phyloP scores from a whole-genome alignment of 805 yeast species.

The Candida argentea region DNA sequence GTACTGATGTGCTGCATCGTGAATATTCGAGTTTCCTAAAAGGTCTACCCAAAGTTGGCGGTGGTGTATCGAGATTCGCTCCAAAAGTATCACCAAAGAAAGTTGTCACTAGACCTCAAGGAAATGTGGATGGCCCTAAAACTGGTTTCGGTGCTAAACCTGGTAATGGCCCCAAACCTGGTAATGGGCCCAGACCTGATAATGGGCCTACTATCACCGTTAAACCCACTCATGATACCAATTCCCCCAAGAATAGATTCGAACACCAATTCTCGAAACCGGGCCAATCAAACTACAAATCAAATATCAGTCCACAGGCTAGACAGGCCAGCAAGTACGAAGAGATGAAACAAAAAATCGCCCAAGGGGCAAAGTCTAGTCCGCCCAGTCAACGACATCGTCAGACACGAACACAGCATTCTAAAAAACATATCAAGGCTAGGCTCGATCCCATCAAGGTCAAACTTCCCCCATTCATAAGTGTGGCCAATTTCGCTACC shows the following conservation, averaged over 20 bases:
- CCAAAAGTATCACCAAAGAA: too few relatives aligned
- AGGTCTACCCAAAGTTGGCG: conserved; percentile 19
- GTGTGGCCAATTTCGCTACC: conserved; percentile 72
- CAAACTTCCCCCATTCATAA: conserved; percentile 64
- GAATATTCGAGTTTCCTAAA: conserved; percentile 14
- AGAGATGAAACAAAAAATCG: conserved; percentile 11
- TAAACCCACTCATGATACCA: background rate
- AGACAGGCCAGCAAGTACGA: conserved; percentile 6
- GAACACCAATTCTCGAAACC: too few relatives aligned
- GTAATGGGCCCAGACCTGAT: conserved; percentile 1
- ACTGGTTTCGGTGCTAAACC: background rate
- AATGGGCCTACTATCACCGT: background rate
- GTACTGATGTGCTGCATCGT: too few relatives aligned
- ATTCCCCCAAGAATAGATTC: too few relatives aligned
- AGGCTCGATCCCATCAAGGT: conserved; percentile 16
- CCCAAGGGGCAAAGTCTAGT: conserved; percentile 5
- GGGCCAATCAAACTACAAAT: background rate
- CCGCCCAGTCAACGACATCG: conserved; percentile 3
- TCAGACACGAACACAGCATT: conserved; percentile 2
- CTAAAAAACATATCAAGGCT: conserved; percentile 4
- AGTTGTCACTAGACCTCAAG: too few relatives aligned
- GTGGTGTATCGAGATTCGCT: conserved; percentile 10
- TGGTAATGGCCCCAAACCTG: background rate
- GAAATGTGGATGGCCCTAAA: background rate
- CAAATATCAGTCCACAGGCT: background rate